A percentile compares a stretch with the other conserved stretches of the same genome.
These are phyloP conservation scores for Lycium ferocissimum DNA, from an alignment of 257 asterid species.

Conservation along the genomic window DNA sequence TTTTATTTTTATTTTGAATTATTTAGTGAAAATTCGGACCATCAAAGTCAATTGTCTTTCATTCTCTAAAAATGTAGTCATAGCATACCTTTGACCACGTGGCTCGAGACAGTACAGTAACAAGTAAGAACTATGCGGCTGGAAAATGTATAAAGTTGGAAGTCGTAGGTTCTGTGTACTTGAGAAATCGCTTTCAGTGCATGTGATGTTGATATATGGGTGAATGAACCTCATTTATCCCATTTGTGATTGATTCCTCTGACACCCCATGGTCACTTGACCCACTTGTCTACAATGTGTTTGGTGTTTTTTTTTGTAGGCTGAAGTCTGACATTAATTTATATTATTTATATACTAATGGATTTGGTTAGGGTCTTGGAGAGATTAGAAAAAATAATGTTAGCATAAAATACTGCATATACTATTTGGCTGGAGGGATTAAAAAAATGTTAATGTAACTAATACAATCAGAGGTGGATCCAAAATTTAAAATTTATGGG, in stretches of 20 bases:
- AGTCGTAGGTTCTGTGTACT: background rate
- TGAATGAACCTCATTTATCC: conserved; percentile 13
- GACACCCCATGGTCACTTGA: too few relatives aligned
- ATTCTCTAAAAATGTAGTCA: background rate
- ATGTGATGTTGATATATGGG: background rate
- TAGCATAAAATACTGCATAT: too few relatives aligned
- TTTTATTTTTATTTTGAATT: background rate
- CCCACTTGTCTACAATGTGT: too few relatives aligned
- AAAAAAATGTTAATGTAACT: too few relatives aligned
- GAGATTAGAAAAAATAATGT: too few relatives aligned
- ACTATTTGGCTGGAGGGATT: too few relatives aligned
- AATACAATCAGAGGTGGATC: too few relatives aligned
- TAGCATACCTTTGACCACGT: background rate
- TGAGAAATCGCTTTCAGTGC: background rate
- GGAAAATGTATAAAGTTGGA: background rate
- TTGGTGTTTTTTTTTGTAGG: too few relatives aligned
- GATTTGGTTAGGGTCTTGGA: too few relatives aligned
- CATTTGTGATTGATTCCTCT: background rate
- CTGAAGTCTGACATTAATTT: too few relatives aligned
- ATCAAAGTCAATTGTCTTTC: background rate
- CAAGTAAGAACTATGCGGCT: background rate
- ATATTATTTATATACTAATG: too few relatives aligned
- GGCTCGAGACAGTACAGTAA: background rate
- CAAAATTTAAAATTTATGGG: too few relatives aligned
- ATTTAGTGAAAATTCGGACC: background rate